Evolutionary conservation across 306 rosid genomes (phyloP).

Genomic region (Ammopiptanthus mongolicus): DNA sequence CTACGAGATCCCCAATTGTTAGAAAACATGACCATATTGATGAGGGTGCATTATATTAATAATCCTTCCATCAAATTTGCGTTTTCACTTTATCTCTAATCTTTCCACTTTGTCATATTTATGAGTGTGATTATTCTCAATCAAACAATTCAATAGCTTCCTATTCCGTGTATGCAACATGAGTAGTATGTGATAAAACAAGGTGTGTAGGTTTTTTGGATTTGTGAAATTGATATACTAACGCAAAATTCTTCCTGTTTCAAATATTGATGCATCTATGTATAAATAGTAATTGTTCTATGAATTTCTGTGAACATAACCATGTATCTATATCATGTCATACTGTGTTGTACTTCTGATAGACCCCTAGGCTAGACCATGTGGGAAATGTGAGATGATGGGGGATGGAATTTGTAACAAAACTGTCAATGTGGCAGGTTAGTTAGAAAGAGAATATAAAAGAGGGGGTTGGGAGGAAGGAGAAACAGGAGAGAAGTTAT

Average conservation of each 20-base stretch:
- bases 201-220: not conserved
- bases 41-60: not conserved
- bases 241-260: not conserved
- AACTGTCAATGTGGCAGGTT: too few species aligned
- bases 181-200: not conserved
- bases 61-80: not conserved
- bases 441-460: too few species aligned
- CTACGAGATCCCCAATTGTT: not conserved
- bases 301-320: not conserved
- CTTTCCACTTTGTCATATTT: not conserved
- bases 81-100: not conserved
- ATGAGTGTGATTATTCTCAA: not conserved
- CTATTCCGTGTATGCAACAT: not conserved
- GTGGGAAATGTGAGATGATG: too few species aligned
- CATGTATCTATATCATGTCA: not conserved
- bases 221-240: not conserved
- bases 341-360: not conserved
- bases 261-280: not conserved
- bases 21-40: not conserved
- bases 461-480: too few species aligned
- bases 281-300: not conserved
- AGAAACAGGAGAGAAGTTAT: too few species aligned
- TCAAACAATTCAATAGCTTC: not conserved
- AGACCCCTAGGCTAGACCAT: too few species aligned
- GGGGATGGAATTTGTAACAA: too few species aligned